Base-by-base conservation (phyloP, 805 yeast species). In the Candida tibetensis region DNA sequence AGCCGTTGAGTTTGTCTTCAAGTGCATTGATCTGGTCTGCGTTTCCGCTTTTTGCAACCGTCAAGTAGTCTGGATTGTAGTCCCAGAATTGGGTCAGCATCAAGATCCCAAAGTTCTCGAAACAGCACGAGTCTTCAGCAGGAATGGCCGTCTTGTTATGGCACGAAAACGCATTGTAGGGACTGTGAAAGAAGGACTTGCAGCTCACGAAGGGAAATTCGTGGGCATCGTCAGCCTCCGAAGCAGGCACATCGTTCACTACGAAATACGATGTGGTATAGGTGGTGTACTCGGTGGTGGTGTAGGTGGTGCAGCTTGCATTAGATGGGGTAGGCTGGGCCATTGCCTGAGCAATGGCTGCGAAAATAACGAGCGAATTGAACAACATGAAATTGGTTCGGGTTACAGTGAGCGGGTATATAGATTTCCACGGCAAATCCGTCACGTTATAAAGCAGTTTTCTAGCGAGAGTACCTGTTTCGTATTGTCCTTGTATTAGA, bases 51-150 rank as follows among this genome's bases (percentile, higher is more conserved):
- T 34, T 41, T 22, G 42, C 49, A 15, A 36, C 19, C 3, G 28
- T 28, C 27, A 44, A 39, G 30, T 41, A 50, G 18, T 30, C 40
- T 1, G 63, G 58, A 31, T 55, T 48, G 45, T 57, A 62, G 49
- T 62, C 66, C 68, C 73, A 67, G 43, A 68, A 69, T 46, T 69
- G 74, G 6, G 74, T 63, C 39, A 58, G 67, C 46, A 68, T 53
- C 41, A 69, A 49, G 15, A 66, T 53, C 1, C 74, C 74, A 7
- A 63, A 60, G 10, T 54, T 47, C 39, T 69, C 74, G 45, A 67
- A 69, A 39, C 73, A 69, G 41, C 74, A 69, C 4, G 57, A 55
- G 57, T 87, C 81, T 0, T 58, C 64, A 2, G 77, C 67, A 2
- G 66, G 70, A 0, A 46, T 34, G 17, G 27, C 38, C 10, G 58